phyloP scores from a whole-genome alignment of 2,329 filamentous ascomycete genomes.

The Colletotrichum liriopes region DNA sequence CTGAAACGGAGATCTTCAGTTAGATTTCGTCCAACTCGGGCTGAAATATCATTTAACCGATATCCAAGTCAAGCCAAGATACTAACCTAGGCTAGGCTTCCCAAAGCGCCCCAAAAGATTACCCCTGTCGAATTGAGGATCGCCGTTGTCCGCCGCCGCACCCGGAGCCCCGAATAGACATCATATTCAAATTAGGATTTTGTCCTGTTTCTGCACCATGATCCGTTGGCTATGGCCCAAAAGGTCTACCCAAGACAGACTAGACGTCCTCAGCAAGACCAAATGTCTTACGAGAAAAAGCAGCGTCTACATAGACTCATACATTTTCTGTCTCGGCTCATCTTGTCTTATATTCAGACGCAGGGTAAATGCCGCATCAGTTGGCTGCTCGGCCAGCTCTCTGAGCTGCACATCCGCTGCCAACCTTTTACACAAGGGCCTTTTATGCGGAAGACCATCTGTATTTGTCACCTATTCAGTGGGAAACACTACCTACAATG shows the following conservation, averaged over 20 bases:
- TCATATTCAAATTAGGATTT: background rate
- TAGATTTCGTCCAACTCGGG: background rate
- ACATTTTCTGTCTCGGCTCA: constrained; percentile 1
- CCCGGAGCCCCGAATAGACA: constrained; percentile 1
- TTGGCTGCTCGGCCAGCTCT: background rate
- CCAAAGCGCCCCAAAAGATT: background rate
- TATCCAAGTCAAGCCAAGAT: background rate
- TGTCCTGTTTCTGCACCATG: background rate
- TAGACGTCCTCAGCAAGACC: background rate
- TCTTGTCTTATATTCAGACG: constrained; percentile 9
- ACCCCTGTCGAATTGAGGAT: constrained; percentile 6
- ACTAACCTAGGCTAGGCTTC: background rate
- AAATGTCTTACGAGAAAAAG: background rate
- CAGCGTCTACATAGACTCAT: background rate
- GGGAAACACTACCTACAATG: background rate
- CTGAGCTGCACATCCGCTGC: background rate
- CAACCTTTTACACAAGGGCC: background rate
- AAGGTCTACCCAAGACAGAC: background rate
- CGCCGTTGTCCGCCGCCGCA: background rate
- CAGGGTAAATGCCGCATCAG: constrained; percentile 12
- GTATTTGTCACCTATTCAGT: too few relatives aligned
- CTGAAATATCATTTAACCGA: background rate
- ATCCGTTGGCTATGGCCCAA: background rate
- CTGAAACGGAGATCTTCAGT: background rate
- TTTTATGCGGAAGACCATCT: background rate